A percentile compares a stretch with the other conserved stretches of the same genome.
phyloP scores from a whole-genome alignment of 139 green algal species.

The Chlorokybus atmophyticus region DNA sequence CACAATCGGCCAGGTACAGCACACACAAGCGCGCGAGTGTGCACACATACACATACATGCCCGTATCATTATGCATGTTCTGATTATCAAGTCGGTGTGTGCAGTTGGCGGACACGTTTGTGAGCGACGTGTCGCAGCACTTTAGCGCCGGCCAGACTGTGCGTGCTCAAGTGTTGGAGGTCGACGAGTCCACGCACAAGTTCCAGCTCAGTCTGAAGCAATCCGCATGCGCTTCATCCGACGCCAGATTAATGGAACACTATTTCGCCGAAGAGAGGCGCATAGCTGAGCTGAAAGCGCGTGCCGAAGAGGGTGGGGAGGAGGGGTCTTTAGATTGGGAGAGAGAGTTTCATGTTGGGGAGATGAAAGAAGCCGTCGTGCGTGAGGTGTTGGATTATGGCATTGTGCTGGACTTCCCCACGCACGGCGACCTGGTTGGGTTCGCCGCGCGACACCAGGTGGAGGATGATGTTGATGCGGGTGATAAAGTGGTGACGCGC shows the following conservation, averaged over 20 bases:
- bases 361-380: conserved; percentile 24
- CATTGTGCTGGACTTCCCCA: conserved; percentile 51
- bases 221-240: conserved; percentile 16
- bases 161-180: conserved; percentile 26
- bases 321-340: background rate
- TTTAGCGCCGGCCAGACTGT: conserved; percentile 63
- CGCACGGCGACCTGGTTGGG: conserved; percentile 42
- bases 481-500: conserved; percentile 10
- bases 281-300: conserved; percentile 9
- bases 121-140: conserved; percentile 44
- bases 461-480: conserved; percentile 5
- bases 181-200: conserved; percentile 19
- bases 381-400: conserved; percentile 57
- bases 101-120: conserved; percentile 56
- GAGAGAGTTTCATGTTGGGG: conserved; percentile 9
- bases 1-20: conserved; percentile 13
- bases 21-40: too few relatives aligned
- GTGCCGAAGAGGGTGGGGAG: background rate
- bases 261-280: conserved; percentile 18
- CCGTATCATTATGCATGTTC: too few relatives aligned
- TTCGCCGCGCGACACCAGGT: conserved; percentile 29
- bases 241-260: conserved; percentile 9
- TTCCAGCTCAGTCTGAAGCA: conserved; percentile 46
- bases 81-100: too few relatives aligned
- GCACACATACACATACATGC: too few relatives aligned